A percentile compares a stretch with the other conserved stretches of the same genome.
Evolutionary conservation across 257 asterid genomes (phyloP).

Genomic region (Orobanche coerulescens): DNA sequence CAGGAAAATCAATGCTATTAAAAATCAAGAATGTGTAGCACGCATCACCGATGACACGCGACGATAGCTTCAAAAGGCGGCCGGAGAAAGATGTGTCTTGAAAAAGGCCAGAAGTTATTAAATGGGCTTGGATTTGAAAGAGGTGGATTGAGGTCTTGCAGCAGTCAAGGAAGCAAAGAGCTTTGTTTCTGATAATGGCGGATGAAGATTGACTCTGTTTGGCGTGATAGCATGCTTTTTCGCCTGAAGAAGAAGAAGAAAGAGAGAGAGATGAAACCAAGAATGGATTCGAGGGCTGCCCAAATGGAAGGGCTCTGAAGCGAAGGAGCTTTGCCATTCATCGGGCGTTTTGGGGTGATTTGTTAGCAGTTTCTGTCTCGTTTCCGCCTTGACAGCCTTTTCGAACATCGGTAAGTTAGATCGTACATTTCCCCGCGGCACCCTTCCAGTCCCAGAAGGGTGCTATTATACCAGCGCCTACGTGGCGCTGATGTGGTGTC

Average conservation of each 20-base stretch:
- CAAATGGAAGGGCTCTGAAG: conserved; percentile 22
- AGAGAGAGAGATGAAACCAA: conserved; percentile 17
- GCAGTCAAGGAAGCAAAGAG: conserved; percentile 35
- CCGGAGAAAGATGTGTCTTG: conserved; percentile 53
- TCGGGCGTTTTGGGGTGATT: conserved; percentile 4
- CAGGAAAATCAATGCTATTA: conserved; percentile 41
- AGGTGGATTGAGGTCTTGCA: conserved; percentile 39
- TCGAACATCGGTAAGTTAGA: conserved; percentile 7
- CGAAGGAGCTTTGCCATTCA: conserved; percentile 36
- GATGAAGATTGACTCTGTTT: not conserved
- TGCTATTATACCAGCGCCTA: no score
- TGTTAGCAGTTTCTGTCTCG: not conserved
- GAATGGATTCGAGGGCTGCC: conserved; percentile 22
- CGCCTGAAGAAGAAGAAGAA: conserved; percentile 15
- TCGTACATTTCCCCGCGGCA: not conserved
- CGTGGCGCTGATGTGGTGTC: no score
- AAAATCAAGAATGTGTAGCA: conserved; percentile 40
- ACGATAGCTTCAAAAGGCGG: conserved; percentile 45
- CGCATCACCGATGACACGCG: conserved; percentile 28
- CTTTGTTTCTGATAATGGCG: conserved; percentile 22
- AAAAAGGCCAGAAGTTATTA: conserved; percentile 48
- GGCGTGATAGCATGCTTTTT: not conserved
- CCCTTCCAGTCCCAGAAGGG: no score
- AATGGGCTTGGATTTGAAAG: conserved; percentile 52
- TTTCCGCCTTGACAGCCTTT: conserved; percentile 30